Conservation (phyloP, 176 grass and related monocot genomes). For the Puya raimondii region DNA sequence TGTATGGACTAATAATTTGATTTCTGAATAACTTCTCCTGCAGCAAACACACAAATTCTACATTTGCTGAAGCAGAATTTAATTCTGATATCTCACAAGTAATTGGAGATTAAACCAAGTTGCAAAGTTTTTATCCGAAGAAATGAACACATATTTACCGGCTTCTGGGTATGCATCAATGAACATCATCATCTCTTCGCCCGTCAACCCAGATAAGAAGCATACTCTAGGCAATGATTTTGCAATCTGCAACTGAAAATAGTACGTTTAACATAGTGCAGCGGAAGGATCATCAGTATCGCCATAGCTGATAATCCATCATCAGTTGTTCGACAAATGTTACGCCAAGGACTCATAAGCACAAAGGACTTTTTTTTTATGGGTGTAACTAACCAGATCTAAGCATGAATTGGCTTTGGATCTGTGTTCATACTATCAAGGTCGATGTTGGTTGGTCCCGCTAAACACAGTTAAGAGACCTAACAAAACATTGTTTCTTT, state of each 20-base stretch:
- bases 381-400: neutral
- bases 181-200: slow-evolving; percentile 99
- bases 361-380: neutral
- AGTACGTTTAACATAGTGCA: neutral
- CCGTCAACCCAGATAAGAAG: slow-evolving; percentile 83
- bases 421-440: neutral
- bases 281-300: neutral
- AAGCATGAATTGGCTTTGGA: neutral
- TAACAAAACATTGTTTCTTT: too few relatives aligned
- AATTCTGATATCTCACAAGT: too few relatives aligned
- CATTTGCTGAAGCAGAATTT: neutral
- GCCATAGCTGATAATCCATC: neutral
- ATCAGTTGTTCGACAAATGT: neutral
- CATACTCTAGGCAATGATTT: slow-evolving; percentile 57
- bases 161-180: slow-evolving; percentile 78
- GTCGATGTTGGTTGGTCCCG: neutral
- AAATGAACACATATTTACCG: slow-evolving; percentile 25
- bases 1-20: neutral
- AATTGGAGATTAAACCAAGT: too few relatives aligned
- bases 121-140: neutral
- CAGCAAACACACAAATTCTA: neutral
- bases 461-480: neutral
- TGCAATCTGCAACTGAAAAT: slow-evolving; percentile 41
- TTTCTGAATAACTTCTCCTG: too few relatives aligned
- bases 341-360: neutral